Evolutionary conservation across 2,329 filamentous ascomycete genomes (phyloP), one percentile per base, ranked within the genome.

Genomic region (Cladosporium sp.): DNA sequence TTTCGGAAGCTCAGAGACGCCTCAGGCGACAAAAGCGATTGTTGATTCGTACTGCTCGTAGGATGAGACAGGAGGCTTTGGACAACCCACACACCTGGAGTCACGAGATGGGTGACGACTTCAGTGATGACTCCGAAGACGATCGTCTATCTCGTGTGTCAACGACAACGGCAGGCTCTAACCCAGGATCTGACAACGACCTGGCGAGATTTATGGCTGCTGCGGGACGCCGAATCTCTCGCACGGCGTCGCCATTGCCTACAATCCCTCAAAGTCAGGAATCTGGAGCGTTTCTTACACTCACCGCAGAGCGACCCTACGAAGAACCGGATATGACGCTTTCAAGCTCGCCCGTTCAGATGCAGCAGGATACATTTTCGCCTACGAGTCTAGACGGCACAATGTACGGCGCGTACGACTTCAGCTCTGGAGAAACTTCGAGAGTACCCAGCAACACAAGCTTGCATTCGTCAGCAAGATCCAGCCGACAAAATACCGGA

Each of bases 361-460:
- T 68, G 21, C 59, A 36, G 21, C 59, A 36, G 68, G 69, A 21
- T 23, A 48, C 14, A 36, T 65, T 66, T 28, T 66, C 65, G 36
- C 67, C 78, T 28, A 80, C 83, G n/a, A 88, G 87, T 0, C 81
- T 95, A 0, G 91, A 94, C 67, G 90, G 89, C 16, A 90, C 88
- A 63, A 90, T 93, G 86, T 93, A 91, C 71, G 91, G 90, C 2
- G 81, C 90, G 2, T 93, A 92, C 65, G 86, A 89, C 11, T 63
- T 64, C 23, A 63, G 65, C 18, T 73, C 70, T 21, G 67, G 68
- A 11, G 67, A 71, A 16, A 64, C 65, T 11, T 72, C 87, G 51
- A 86, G 92, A 59, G 91, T 91, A 4, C 90, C 92, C 36, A 97
- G 93, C 75, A 86, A 93, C 79, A 88, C 91, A 4, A 95, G 91